A percentile compares a stretch with the other conserved stretches of the same genome.
phyloP scores from a whole-genome alignment of 768 basidiomycete genomes.

The Suillus occidentalis region DNA sequence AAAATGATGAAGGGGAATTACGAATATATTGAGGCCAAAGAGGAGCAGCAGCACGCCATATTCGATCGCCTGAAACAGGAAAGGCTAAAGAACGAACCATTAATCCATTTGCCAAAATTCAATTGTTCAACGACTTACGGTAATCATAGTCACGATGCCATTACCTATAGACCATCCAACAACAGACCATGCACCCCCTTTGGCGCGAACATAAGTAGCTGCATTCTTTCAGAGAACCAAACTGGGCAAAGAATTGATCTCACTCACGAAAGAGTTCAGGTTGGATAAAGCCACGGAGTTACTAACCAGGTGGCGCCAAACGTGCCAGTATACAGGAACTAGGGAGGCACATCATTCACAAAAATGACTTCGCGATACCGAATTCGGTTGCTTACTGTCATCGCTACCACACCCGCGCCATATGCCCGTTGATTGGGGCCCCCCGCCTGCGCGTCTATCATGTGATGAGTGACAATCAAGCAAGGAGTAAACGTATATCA shows the following conservation, averaged over 20 bases:
- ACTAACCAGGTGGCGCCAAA: constrained; percentile 13
- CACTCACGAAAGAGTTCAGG: constrained; percentile 13
- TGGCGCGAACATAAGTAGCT: constrained; percentile 9
- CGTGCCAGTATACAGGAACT: constrained; percentile 14
- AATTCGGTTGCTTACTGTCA: neutral
- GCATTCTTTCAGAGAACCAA: neutral
- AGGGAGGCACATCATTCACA: neutral
- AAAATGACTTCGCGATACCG: neutral
- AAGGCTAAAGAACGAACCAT: constrained; percentile 4
- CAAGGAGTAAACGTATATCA: neutral
- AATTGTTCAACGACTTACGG: neutral
- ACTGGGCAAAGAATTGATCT: neutral
- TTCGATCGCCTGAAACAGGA: constrained; percentile 11
- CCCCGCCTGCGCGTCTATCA: constrained; percentile 5
- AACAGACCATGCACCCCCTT: constrained; percentile 9
- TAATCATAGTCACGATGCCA: constrained; percentile 12
- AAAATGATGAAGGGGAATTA: constrained; percentile 11
- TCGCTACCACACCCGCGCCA: neutral
- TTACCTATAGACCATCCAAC: constrained; percentile 11
- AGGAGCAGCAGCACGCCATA: constrained; percentile 10
- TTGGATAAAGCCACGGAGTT: constrained; percentile 13
- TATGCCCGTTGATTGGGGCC: constrained; percentile 5
- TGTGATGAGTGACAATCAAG: neutral
- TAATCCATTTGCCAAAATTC: neutral
- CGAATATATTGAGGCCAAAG: constrained; percentile 11